These are phyloP conservation scores for Letharia columbiana DNA, from an alignment of 495 filamentous ascomycete genomes.

Conservation along the genomic window DNA sequence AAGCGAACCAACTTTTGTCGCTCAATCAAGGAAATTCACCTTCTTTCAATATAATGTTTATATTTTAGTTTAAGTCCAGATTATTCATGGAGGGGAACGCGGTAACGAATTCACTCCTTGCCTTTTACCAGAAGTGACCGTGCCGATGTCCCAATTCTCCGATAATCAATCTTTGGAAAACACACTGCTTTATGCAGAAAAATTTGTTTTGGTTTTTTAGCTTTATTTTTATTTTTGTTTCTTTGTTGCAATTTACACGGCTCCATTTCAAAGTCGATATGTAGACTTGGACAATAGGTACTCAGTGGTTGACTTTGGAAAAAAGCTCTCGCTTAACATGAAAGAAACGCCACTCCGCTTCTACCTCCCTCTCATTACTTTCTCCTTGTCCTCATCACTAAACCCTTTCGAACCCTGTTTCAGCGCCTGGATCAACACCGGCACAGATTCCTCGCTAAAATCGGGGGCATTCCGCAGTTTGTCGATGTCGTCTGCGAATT, in stretches of 20 bases:
- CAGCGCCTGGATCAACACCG: conserved; percentile 55
- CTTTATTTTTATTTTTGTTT: background rate
- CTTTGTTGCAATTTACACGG: background rate
- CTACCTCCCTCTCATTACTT: background rate
- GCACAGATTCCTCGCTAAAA: conserved; percentile 53
- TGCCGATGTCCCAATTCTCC: conserved; percentile 51
- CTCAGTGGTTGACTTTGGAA: background rate
- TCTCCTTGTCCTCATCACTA: conserved; percentile 28
- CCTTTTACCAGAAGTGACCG: conserved; percentile 64
- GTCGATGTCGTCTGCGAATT: conserved; percentile 66
- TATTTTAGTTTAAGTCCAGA: background rate
- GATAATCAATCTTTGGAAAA: conserved; percentile 54
- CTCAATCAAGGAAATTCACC: too few species aligned
- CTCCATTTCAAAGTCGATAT: background rate
- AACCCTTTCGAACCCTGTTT: conserved; percentile 45
- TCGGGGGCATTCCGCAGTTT: conserved; percentile 55
- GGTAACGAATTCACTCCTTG: conserved; percentile 57
- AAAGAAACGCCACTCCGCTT: background rate
- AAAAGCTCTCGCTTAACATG: background rate
- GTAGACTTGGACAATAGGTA: background rate
- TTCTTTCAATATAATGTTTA: background rate
- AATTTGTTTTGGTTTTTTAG: conserved; percentile 5
- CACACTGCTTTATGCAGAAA: background rate
- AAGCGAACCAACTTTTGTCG: too few species aligned
- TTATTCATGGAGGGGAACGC: background rate